Evolutionary conservation across 768 basidiomycete species (phyloP), one percentile per base, ranked within the genome.

Genomic region (Tulasnella sp.): DNA sequence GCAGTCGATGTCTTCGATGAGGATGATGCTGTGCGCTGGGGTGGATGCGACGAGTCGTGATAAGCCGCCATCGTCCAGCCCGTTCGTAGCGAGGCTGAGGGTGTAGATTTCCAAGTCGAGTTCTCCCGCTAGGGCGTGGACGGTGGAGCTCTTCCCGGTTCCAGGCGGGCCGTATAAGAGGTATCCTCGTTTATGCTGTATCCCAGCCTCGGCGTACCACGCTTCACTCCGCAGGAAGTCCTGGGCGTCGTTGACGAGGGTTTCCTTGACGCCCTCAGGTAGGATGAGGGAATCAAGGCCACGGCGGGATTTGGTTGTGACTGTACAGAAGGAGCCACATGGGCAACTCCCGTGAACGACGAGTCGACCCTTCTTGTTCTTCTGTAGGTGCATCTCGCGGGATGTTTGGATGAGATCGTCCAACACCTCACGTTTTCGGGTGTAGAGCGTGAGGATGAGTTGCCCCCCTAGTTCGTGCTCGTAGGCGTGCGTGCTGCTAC

Each of bases 1-100:
- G 62, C 79, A 80, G 61, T 83, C 81, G 50, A 82, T 81, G 63
- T 83, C 80, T 66, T 82, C 80, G 47, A 82, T 77, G 4, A 82
- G 71, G 49, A 81, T 72, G 30, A 83, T 81, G 13, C 76, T 76
- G 30, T 76, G 68, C 61, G 79, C 78, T 1, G 80, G 80, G 11
- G 79, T 74, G 3, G 72, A 70, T 3, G 77, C 69, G 2, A 75
- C 74, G 1, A 76, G 75, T 8, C 74, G 72, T 59, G 76, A 73
- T 0, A 83, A 71, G 65, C 73, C 75, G 0, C 68, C 64, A 62
- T 83, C 81, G 56, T 80, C 77, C 50, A 82, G 73, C 78, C 73
- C 74, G 45, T 70, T 67, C 13, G 78, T 74, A 1, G 79, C 74
- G 0, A 82, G 70, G 0, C 80, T 80, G n/a, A 83, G 66, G 0